phyloP scores from a whole-genome alignment of 106 monocot genomes.

The Amphibolis antarctica region DNA sequence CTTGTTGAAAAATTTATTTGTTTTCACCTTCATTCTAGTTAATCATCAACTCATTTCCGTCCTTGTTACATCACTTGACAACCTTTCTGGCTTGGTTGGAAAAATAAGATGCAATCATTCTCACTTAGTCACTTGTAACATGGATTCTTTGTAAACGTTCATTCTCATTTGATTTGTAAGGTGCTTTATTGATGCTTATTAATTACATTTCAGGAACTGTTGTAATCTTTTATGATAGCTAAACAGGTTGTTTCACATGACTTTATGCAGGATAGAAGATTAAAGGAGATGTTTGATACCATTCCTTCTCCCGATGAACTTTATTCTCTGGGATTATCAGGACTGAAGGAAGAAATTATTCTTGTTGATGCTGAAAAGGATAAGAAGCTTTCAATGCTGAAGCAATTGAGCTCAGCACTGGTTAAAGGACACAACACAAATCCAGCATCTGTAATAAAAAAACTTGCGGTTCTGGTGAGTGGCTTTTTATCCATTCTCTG shows the following conservation, averaged over 20 bases:
- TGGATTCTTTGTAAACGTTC: neutral
- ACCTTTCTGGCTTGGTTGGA: no score
- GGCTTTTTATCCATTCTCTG: neutral
- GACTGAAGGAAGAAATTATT: conserved; percentile 80
- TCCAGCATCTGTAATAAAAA: conserved; percentile 82
- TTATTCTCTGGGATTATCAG: conserved; percentile 50
- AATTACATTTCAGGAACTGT: neutral
- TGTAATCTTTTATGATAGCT: neutral
- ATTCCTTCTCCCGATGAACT: conserved; percentile 88
- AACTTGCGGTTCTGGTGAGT: conserved; percentile 88
- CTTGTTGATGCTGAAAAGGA: conserved; percentile 91
- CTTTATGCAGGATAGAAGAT: conserved; percentile 69
- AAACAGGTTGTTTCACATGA: neutral
- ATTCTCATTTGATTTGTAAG: neutral
- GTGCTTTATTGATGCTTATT: neutral
- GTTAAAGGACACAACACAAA: conserved; percentile 70
- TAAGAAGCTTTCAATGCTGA: conserved; percentile 92
- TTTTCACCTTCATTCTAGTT: no score
- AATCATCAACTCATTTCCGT: no score
- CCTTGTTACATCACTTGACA: no score
- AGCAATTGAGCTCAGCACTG: conserved; percentile 76
- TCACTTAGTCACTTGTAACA: no score
- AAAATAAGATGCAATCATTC: no score
- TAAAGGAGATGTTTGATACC: conserved; percentile 69
- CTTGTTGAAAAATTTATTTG: no score